Evolutionary conservation across 306 rosid genomes (phyloP).

Genomic region (Leucaena leucocephala): DNA sequence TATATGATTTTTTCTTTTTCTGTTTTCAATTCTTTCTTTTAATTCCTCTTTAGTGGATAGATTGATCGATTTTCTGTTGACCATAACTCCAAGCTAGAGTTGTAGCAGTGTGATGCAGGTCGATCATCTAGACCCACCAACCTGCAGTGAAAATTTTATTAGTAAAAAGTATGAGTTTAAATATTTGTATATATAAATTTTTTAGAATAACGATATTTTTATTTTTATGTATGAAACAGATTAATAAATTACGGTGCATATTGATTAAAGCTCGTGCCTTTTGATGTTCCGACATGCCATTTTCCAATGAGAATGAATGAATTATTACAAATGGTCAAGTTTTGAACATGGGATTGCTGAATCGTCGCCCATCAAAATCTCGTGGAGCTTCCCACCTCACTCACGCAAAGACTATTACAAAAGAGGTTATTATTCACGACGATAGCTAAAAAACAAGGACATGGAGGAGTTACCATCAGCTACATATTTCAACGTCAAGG

Average conservation of each 20-base stretch:
- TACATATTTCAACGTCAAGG: slow-evolving; percentile 31
- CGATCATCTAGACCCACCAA: background rate
- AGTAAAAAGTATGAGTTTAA: too few relatives aligned
- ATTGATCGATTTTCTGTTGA: background rate
- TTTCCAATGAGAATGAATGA: background rate
- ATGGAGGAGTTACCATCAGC: slow-evolving; percentile 25
- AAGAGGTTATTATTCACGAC: background rate
- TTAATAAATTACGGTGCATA: too few relatives aligned
- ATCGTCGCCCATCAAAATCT: slow-evolving; percentile 8
- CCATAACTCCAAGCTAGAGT: background rate
- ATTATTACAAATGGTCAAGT: background rate
- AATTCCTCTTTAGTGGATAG: background rate
- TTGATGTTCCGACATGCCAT: background rate
- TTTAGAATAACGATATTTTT: too few relatives aligned
- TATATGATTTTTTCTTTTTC: background rate
- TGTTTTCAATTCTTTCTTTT: background rate
- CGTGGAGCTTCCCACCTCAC: background rate
- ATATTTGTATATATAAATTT: too few relatives aligned
- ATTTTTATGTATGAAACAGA: too few relatives aligned
- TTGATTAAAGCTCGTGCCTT: too few relatives aligned
- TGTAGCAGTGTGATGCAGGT: background rate
- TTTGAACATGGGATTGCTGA: background rate
- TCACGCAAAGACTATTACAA: background rate
- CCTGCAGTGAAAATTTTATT: background rate
- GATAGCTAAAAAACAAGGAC: slow-evolving; percentile 24